These are phyloP conservation scores for Kodamaea hsintzibuensis DNA, from an alignment of 805 yeast genomes.

Conservation along the genomic window DNA sequence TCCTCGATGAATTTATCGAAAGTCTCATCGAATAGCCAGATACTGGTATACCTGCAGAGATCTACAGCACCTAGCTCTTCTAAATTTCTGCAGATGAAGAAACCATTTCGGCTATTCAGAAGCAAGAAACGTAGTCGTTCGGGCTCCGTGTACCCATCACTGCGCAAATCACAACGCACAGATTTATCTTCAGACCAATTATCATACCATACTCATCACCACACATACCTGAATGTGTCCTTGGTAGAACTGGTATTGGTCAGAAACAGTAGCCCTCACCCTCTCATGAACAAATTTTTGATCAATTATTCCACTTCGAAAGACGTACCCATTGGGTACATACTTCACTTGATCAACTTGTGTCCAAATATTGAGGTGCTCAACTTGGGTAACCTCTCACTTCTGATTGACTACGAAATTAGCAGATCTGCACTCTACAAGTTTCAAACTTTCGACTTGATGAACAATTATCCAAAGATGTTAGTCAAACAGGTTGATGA, in stretches of 20 bases:
- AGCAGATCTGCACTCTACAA: constrained; percentile 34
- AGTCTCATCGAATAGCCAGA: not conserved
- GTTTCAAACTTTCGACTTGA: constrained; percentile 39
- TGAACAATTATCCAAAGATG: constrained; percentile 39
- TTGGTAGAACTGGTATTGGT: constrained; percentile 1
- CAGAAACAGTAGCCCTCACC: constrained; percentile 41
- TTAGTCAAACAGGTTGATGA: constrained; percentile 25
- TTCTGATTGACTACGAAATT: constrained; percentile 68
- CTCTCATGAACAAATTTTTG: constrained; percentile 60
- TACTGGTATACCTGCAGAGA: not conserved
- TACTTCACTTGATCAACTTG: constrained; percentile 64
- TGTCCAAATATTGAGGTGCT: constrained; percentile 62
- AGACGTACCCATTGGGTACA: constrained; percentile 78
- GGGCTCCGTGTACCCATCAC: constrained; percentile 2
- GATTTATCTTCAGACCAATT: not conserved
- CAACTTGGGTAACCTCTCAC: constrained; percentile 60
- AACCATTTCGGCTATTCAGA: constrained; percentile 5
- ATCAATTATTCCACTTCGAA: constrained; percentile 63
- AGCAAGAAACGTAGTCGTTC: constrained; percentile 4
- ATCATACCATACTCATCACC: not conserved
- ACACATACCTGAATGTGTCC: not conserved
- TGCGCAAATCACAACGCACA: constrained; percentile 4
- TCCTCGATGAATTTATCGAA: not conserved
- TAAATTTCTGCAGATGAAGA: constrained; percentile 16
- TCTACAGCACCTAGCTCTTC: not conserved